phyloP scores from a whole-genome alignment of 1,139 yeast genomes.

The Candida glucosophila region DNA sequence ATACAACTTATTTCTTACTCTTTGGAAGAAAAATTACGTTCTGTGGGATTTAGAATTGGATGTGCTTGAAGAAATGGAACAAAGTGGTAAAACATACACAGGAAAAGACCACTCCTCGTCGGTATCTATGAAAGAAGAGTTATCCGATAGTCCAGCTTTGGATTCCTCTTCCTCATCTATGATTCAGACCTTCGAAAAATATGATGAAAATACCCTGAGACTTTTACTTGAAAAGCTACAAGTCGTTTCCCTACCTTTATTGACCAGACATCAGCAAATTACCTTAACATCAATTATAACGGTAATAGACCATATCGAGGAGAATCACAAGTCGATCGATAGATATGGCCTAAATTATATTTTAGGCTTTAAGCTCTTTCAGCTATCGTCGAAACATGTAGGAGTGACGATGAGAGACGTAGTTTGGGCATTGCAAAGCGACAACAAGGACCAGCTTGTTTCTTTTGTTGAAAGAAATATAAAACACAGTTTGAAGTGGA shows the following conservation, averaged over 20 bases:
- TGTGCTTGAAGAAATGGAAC: conserved; percentile 12
- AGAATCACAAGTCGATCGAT: conserved; percentile 51
- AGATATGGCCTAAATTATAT: conserved; percentile 64
- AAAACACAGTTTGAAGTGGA: conserved; percentile 48
- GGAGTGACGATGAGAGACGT: conserved; percentile 70
- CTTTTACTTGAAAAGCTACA: conserved; percentile 53
- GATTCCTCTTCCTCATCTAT: conserved; percentile 44
- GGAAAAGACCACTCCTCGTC: conserved; percentile 43
- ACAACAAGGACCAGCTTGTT: conserved; percentile 60
- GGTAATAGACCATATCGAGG: conserved; percentile 49
- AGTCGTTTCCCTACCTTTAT: conserved; percentile 61
- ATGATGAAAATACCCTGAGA: conserved; percentile 38
- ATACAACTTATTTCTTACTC: conserved; percentile 38
- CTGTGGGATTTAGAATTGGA: conserved; percentile 30
- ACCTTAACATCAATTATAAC: conserved; percentile 66
- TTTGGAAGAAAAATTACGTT: conserved; percentile 32
- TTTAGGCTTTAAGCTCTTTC: conserved; percentile 64
- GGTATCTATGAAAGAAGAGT: neutral
- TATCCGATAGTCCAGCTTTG: conserved; percentile 22
- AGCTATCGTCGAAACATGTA: conserved; percentile 32
- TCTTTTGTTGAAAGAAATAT: conserved; percentile 43
- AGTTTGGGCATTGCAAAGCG: conserved; percentile 82
- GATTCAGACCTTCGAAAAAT: conserved; percentile 37
- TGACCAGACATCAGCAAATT: conserved; percentile 87
- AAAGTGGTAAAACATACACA: neutral